Evolutionary conservation across 108 stramenopile species (phyloP).

Genomic region (Epipyxis sp.): DNA sequence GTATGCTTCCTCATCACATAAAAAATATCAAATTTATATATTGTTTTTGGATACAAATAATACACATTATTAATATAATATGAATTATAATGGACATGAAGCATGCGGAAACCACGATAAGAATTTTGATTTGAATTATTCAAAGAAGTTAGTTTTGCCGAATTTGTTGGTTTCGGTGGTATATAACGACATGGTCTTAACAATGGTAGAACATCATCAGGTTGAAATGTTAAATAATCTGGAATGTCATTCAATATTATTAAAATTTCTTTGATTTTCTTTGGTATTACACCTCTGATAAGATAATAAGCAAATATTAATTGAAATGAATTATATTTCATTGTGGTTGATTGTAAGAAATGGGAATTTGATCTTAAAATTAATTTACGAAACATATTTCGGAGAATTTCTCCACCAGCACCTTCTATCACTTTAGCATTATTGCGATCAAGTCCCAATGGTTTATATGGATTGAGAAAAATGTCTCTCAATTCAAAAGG

Average conservation of each 20-base stretch:
- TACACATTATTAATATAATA: constrained; percentile 27
- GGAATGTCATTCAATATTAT: constrained; percentile 28
- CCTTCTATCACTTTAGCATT: no score
- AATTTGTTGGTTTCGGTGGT: constrained; percentile 16
- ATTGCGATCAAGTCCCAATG: constrained; percentile 38
- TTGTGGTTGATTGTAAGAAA: constrained; percentile 15
- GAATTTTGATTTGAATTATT: no score
- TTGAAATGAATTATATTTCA: neutral
- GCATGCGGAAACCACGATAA: constrained; percentile 12
- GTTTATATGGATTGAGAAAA: constrained; percentile 40
- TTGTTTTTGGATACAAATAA: neutral
- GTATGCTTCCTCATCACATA: constrained; percentile 41
- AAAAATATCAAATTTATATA: constrained; percentile 21
- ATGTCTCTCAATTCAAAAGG: constrained; percentile 29
- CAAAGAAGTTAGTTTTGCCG: no score
- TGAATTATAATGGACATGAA: constrained; percentile 26
- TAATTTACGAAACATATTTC: neutral
- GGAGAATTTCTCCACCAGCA: constrained; percentile 19
- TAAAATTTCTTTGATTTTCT: constrained; percentile 32
- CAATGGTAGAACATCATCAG: constrained; percentile 32
- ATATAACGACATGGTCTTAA: constrained; percentile 37
- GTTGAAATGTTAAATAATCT: constrained; percentile 37
- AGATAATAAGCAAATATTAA: constrained; percentile 34
- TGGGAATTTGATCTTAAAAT: constrained; percentile 21
- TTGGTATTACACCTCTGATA: neutral